These are phyloP conservation scores for Pseudogymnoascus sp. DNA, from an alignment of 2,329 filamentous ascomycete genomes.

Conservation along the genomic window DNA sequence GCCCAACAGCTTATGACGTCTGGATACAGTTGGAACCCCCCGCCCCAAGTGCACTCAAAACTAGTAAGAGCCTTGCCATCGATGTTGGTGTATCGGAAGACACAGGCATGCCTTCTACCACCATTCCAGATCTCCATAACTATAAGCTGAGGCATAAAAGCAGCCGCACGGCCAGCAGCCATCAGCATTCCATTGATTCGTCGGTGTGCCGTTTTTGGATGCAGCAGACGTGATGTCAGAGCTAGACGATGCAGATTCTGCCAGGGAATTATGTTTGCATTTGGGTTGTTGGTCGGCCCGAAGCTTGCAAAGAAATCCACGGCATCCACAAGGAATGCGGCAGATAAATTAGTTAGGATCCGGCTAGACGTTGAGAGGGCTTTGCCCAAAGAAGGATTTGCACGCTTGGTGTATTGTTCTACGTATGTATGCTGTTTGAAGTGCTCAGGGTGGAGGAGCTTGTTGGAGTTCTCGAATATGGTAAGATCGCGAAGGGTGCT, in stretches of 20 bases:
- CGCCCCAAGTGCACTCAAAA: background rate
- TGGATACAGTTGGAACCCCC: background rate
- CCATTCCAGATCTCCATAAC: slow-evolving; percentile 17
- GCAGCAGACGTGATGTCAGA: slow-evolving; percentile 17
- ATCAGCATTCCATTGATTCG: slow-evolving; percentile 13
- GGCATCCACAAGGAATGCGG: slow-evolving; percentile 19
- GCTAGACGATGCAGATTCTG: slow-evolving; percentile 17
- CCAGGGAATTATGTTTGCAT: slow-evolving; percentile 14
- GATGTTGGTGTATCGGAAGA: slow-evolving; percentile 11
- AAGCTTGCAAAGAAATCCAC: slow-evolving; percentile 15
- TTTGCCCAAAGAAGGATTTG: slow-evolving; percentile 11
- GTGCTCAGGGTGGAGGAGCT: slow-evolving; percentile 10
- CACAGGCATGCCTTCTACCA: slow-evolving; percentile 11
- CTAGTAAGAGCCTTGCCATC: background rate
- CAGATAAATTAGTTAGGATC: slow-evolving; percentile 17
- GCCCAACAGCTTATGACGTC: background rate
- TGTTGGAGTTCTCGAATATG: slow-evolving; percentile 15
- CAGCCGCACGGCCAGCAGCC: slow-evolving; percentile 10
- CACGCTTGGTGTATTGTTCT: background rate
- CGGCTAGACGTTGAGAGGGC: slow-evolving; percentile 16
- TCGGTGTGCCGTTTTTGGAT: background rate
- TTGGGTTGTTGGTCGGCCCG: background rate
- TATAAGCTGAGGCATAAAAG: slow-evolving; percentile 15
- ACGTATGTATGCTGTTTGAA: background rate
- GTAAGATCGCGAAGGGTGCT: slow-evolving; percentile 13